phyloP scores from a whole-genome alignment of 352 stramenopile genomes.

The Phytophthora fragariae region DNA sequence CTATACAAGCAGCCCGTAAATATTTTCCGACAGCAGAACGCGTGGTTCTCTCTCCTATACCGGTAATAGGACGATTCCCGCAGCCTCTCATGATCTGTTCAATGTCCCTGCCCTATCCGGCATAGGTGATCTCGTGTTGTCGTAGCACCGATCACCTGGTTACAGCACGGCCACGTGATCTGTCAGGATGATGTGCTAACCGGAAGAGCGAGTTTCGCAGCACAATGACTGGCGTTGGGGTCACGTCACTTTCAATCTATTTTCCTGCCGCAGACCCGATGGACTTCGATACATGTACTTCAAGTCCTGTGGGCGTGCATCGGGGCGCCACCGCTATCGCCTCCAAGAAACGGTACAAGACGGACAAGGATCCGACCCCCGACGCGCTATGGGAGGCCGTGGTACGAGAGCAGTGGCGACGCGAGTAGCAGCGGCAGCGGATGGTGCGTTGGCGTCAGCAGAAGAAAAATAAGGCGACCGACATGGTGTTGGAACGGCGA shows the following conservation, averaged over 20 bases:
- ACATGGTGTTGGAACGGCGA: background rate
- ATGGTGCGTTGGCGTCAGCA: constrained; percentile 3
- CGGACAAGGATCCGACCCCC: background rate
- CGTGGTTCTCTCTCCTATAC: background rate
- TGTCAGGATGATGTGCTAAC: background rate
- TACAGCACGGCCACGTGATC: background rate
- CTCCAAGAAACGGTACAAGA: background rate
- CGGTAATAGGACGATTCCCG: too few species aligned
- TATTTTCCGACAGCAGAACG: background rate
- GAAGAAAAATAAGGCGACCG: constrained; percentile 2
- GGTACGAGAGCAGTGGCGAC: background rate
- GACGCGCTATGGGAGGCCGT: constrained; percentile 27
- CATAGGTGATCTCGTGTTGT: background rate
- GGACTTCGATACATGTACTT: background rate
- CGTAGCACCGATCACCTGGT: background rate
- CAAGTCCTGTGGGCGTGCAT: background rate
- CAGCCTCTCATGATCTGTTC: background rate
- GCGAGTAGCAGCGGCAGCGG: background rate
- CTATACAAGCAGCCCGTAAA: background rate
- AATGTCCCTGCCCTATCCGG: background rate
- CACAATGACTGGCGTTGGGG: background rate
- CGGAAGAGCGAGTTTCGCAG: background rate
- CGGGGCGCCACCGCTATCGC: background rate
- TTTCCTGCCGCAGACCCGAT: too few species aligned
- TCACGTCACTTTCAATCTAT: constrained; percentile 5